Base-by-base conservation (phyloP, 2,329 filamentous ascomycete species). In the Colletotrichum tamarilloi region DNA sequence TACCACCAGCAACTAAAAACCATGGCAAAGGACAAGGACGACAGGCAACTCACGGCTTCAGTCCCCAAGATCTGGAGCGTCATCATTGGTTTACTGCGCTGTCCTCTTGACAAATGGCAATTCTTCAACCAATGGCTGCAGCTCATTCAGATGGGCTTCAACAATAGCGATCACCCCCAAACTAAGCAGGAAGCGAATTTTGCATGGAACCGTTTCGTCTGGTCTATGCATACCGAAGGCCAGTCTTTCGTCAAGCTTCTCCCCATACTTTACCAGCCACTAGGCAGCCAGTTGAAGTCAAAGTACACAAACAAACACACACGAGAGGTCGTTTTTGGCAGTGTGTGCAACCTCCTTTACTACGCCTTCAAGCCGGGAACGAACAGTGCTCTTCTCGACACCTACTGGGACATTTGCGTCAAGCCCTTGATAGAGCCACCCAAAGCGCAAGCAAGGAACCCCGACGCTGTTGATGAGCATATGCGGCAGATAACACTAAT, bases 21-120 rank as follows among this genome's bases (percentile, higher is more conserved):
- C 12, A 94, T 97, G 91, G 87, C 92, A 30, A 89, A 91, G 75
- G 87, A 89, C 62, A 91, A 87, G 75, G 89, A 91, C 74, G 87
- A 89, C 62, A 91, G 87, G 74, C 88, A 83, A 58, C 73, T 76
- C 9, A 70, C 74, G 28, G 81, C 87, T 0, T 87, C 90, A 52
- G 95, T 97, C 0, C 95, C 97, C 6, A 93, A 95, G 76, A 94
- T 98, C 26, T 98, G 96, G 96, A 93, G 93, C 72, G 90, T 95
- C 46, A 86, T 97, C 2, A 90, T 96, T 7, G 87, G 98, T 2
- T 91, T 98, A 68, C 85, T 98, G 60, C 91, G 93, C 83, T 91
- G 83, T 82, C 91, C 81, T 76, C 87, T 85, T 78, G 91, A 85
- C 76, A 92, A 80, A 84, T 98, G 96, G 94, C 87, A 92, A 38